These are phyloP conservation scores for Colletotrichum costaricense DNA, from an alignment of 2,329 filamentous ascomycete genomes.

Conservation along the genomic window DNA sequence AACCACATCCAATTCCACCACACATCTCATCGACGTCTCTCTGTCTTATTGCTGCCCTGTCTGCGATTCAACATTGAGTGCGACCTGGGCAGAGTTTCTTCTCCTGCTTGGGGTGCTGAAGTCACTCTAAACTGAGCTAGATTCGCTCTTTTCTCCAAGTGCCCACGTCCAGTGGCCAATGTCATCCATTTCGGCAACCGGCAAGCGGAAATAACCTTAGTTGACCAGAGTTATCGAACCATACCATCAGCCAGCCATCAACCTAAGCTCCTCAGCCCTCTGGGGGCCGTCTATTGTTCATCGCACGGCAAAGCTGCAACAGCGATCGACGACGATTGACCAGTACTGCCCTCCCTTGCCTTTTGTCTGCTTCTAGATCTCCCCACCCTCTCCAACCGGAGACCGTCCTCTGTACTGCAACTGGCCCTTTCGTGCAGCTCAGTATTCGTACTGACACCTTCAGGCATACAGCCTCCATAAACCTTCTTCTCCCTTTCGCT, in stretches of 20 bases:
- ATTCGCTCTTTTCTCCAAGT: background rate
- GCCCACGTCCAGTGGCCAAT: constrained; percentile 7
- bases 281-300: background rate
- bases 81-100: background rate
- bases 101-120: constrained; percentile 7
- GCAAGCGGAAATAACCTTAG: constrained; percentile 29
- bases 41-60: constrained; percentile 4
- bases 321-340: constrained; percentile 13
- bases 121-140: background rate
- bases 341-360: constrained; percentile 4
- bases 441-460: background rate
- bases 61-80: background rate
- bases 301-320: background rate
- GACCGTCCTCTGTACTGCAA: constrained; percentile 6
- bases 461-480: background rate
- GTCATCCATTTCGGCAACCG: constrained; percentile 15
- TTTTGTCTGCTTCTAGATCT: constrained; percentile 1
- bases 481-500: constrained; percentile 5
- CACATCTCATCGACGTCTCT: background rate
- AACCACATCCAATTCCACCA: background rate
- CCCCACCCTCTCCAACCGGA: background rate
- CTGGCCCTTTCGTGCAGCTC: constrained; percentile 5
- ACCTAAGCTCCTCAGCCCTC: background rate
- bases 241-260: constrained; percentile 15
- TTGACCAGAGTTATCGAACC: constrained; percentile 19